Base-by-base conservation (phyloP, 116 monocot species). In the Posidonia oceanica region DNA sequence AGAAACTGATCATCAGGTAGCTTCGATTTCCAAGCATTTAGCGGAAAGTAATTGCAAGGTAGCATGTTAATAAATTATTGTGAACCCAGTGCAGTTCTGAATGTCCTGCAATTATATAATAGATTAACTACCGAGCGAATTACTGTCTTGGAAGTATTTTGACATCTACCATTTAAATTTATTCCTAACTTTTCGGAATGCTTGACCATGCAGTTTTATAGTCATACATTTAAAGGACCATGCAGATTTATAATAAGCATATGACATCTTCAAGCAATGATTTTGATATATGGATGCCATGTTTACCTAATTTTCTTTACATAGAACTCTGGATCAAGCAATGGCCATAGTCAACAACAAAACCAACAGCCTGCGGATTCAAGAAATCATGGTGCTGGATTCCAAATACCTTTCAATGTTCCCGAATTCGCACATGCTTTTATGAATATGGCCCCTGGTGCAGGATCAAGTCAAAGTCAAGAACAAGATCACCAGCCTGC, bases 1-100 rank as follows among this genome's bases (percentile, higher is more conserved):
- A 57, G 66, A 74, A 62, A 20, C 11, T 60, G 61, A 41, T 18
- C 68, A 21, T 57, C 69, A 70, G 69, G 69, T 70, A 70, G 5
- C 12, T 22, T 67, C 42, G 10, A 18, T 23, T 52, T 12, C 4
- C 51, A 66, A 23, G 36, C 29, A 39, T 42, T 42, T 62, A 62
- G 13, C 62, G 8, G 11, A 3, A 23, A 20, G 23, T 37, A 23
- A 4, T 4, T 62, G 22, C 21, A 36, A 29, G 36, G 36, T 13
- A 62, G 29, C 5, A 57, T 57, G 62, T 37, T 61, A 12, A 20
- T 36, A 36, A 23, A 23, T 61, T 20, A 62, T 36, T 62, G 3
- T 62, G 62, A 29, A 10, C 29, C 29, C 13, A 29, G 29, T 29
- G 14, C 36, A 29, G 3, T 36, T 36, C 14, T 36, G 36, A 62